These are phyloP conservation scores for Centella asiatica DNA, from an alignment of 129 eudicot species.

Conservation along the genomic window DNA sequence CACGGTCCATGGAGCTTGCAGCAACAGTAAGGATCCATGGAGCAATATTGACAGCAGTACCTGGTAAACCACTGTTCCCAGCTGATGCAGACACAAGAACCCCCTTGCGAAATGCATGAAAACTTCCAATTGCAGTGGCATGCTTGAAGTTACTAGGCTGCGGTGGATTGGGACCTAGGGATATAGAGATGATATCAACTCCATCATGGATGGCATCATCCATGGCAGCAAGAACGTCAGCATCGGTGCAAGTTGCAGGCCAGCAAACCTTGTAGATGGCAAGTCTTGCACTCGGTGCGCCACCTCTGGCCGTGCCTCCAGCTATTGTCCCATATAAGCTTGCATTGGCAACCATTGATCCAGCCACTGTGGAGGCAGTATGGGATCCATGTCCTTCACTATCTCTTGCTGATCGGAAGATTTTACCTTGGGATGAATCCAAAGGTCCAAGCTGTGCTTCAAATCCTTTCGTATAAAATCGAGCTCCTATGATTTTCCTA, in stretches of 20 bases:
- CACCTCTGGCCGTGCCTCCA: conserved; percentile 58
- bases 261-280: conserved; percentile 69
- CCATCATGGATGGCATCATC: conserved; percentile 64
- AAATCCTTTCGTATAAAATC: conserved; percentile 49
- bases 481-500: conserved; percentile 70
- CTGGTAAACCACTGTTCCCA: conserved; percentile 41
- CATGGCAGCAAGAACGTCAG: conserved; percentile 53
- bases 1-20: conserved; percentile 63
- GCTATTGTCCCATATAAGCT: conserved; percentile 42
- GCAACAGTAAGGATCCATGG: conserved; percentile 77
- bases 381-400: conserved; percentile 61
- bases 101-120: conserved; percentile 61
- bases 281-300: conserved; percentile 58
- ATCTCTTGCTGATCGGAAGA: conserved; percentile 54
- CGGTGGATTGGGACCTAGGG: conserved; percentile 48
- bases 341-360: conserved; percentile 38
- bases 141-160: conserved; percentile 30
- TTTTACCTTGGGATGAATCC: conserved; percentile 25
- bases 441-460: conserved; percentile 42
- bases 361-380: conserved; percentile 63
- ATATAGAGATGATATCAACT: conserved; percentile 52
- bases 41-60: conserved; percentile 45
- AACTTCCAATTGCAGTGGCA: conserved; percentile 38
- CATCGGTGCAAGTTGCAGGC: conserved; percentile 44
- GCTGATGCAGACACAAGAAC: conserved; percentile 52